phyloP scores from a whole-genome alignment of 2,329 filamentous ascomycete genomes.

The Diaporthe sp. region DNA sequence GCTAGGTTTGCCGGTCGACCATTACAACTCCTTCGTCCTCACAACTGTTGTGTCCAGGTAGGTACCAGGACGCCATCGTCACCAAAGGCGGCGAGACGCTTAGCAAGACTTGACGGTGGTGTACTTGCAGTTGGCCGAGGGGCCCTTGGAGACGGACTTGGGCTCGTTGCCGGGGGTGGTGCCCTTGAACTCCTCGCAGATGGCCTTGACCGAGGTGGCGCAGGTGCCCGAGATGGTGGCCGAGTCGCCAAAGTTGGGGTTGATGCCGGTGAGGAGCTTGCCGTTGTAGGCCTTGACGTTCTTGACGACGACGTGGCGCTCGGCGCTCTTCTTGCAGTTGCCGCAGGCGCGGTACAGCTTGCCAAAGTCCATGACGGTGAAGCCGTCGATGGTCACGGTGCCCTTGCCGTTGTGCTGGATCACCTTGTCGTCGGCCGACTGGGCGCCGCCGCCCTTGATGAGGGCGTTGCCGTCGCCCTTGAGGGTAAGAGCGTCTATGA shows the following conservation, averaged over 20 bases:
- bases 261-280: conserved; percentile 38
- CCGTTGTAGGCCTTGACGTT: conserved; percentile 51
- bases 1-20: neutral
- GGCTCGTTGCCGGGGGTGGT: conserved; percentile 42
- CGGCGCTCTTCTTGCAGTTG: conserved; percentile 54
- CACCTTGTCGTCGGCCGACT: conserved; percentile 52
- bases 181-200: conserved; percentile 41
- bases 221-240: conserved; percentile 39
- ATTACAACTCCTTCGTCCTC: neutral
- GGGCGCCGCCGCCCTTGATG: conserved; percentile 55
- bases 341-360: conserved; percentile 65
- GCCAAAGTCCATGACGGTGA: conserved; percentile 61
- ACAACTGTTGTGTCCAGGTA: neutral
- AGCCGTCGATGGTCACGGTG: conserved; percentile 50
- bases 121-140: conserved; percentile 36
- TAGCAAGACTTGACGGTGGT: conserved; percentile 17
- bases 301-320: conserved; percentile 60
- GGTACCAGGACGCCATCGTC: neutral
- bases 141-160: conserved; percentile 33
- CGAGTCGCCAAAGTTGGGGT: conserved; percentile 48
- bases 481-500: conserved; percentile 51
- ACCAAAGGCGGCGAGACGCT: neutral
- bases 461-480: conserved; percentile 51
- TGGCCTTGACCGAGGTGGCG: conserved; percentile 37
- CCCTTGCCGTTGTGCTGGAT: conserved; percentile 56